Evolutionary conservation across 768 basidiomycete genomes (phyloP).

Genomic region (Porphyrellus cyaneotinctus): DNA sequence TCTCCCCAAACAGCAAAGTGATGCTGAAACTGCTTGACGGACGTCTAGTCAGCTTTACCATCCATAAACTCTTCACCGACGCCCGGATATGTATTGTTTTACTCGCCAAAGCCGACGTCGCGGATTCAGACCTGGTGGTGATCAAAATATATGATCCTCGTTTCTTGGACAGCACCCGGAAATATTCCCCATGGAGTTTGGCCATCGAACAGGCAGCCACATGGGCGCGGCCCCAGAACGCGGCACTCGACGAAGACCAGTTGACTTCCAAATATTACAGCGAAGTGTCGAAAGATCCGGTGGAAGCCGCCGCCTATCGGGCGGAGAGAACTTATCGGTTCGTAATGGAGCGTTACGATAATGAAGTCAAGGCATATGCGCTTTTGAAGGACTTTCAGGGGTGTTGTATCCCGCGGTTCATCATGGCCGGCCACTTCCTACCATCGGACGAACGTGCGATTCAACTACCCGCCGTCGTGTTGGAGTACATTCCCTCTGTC

Average conservation of each 20-base stretch:
- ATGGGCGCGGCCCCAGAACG: neutral
- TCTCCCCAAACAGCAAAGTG: neutral
- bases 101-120: neutral
- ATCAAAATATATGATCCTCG: constrained; percentile 8
- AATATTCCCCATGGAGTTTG: neutral
- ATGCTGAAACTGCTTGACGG: neutral
- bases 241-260: neutral
- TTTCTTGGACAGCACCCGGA: neutral
- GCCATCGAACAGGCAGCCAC: neutral
- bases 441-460: constrained; percentile 3
- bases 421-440: neutral
- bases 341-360: neutral
- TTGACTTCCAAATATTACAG: neutral
- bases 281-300: neutral
- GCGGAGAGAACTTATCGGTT: neutral
- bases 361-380: neutral
- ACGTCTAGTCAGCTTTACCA: neutral
- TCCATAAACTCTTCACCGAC: neutral
- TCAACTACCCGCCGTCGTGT: neutral
- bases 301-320: neutral
- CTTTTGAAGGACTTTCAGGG: constrained; percentile 2
- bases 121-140: neutral
- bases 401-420: neutral
- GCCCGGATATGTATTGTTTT: neutral
- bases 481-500: constrained; percentile 6